phyloP scores from a whole-genome alignment of 108 stramenopile genomes.

The Cylindrotheca closterium region DNA sequence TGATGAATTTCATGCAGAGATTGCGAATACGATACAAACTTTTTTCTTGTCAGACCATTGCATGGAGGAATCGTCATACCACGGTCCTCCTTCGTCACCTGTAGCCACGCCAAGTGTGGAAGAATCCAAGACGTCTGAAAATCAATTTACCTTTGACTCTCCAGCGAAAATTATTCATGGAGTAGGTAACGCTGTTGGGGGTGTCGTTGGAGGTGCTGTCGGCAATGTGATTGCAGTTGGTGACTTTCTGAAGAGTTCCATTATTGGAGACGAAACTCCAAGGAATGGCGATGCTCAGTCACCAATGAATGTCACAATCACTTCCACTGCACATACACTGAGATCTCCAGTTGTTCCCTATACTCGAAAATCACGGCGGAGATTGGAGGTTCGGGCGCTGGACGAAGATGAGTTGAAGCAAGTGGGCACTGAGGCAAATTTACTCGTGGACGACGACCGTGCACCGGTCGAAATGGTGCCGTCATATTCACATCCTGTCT shows the following conservation, averaged over 20 bases:
- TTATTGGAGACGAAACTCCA: slow-evolving; percentile 4
- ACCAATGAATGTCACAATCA: neutral
- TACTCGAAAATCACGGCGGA: slow-evolving; percentile 31
- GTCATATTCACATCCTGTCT: slow-evolving; percentile 33
- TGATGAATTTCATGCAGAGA: slow-evolving; percentile 21
- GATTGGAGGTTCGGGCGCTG: slow-evolving; percentile 9
- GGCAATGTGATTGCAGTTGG: slow-evolving; percentile 7
- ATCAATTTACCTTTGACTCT: slow-evolving; percentile 1
- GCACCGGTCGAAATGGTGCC: slow-evolving; percentile 30
- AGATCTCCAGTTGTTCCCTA: slow-evolving; percentile 43
- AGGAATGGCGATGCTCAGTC: neutral
- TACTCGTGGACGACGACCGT: slow-evolving; percentile 48
- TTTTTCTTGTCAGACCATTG: slow-evolving; percentile 58
- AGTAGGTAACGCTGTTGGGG: slow-evolving; percentile 2
- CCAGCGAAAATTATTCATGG: slow-evolving; percentile 1
- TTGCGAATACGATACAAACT: slow-evolving; percentile 38
- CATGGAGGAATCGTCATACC: slow-evolving; percentile 27
- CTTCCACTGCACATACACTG: neutral
- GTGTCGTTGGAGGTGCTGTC: slow-evolving; percentile 11
- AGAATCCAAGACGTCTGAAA: neutral
- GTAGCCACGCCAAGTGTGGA: neutral
- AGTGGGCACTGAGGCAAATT: slow-evolving; percentile 34
- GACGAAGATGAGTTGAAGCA: slow-evolving; percentile 38
- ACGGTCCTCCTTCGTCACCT: too few relatives aligned
- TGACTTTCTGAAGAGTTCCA: slow-evolving; percentile 11